Evolutionary conservation across 2,329 filamentous ascomycete species (phyloP), one percentile per base, ranked within the genome.

Genomic region (Neobulgaria alba): DNA sequence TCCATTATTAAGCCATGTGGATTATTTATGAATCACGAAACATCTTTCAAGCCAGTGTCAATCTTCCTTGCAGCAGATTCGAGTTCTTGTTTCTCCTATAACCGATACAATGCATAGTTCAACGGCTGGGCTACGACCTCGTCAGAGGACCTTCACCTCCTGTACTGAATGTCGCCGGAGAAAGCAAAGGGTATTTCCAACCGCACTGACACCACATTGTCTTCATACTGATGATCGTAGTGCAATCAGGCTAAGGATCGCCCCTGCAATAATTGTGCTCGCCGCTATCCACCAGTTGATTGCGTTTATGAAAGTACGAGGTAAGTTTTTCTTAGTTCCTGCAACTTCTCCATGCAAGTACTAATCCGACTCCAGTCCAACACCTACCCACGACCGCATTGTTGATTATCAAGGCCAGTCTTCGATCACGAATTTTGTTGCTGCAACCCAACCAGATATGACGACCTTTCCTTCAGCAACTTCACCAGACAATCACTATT

Each of bases 401-500:
- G 23, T 48, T 15, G 37, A 47, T 33, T 33, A 45, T 10, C 41
- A 35, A 35, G 10, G 7, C 17, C 33, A 35, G n/a, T 19, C 33
- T 3, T 18, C 30, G 15, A 3, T 3, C 18, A 8, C 30, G n/a
- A 3, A 3, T 4, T 33, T 16, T 10, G 18, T 3, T 33, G 10
- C 30, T 15, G 10, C 30, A 33, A 33, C 5, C 10, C 30, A 7
- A 33, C 14, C 9, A 15, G 19, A n/a, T 20, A 35, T 35, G 5
- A 35, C 3, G n/a, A 19, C 33, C 12, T 21, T 26, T n/a, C n/a
- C 53, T 64, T 15, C 60, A 61, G 17, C 45, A 41, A 7, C 62
- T 60, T 38, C 63, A 60, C 39, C 55, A 58, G 23, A 55, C 41
- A 2, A 50, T 61, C n/a, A 57, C 57, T n/a, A 57, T 57, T 12